Base-by-base conservation (phyloP, 2,329 filamentous ascomycete species). In the Monilinia fructicola region DNA sequence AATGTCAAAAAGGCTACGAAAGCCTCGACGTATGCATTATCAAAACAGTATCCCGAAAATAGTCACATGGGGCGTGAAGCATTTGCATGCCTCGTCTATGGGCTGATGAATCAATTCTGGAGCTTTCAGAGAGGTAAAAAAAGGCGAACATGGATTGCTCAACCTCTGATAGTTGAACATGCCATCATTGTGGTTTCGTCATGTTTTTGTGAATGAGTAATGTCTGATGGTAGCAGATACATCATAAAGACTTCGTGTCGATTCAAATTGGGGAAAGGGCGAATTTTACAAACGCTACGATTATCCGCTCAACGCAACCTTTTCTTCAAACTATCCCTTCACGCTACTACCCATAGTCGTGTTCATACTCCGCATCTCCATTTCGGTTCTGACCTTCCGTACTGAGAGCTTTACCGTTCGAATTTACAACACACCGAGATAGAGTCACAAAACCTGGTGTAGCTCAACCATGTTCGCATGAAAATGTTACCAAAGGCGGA, bases 331-430 rank as follows among this genome's bases (percentile, higher is more conserved):
- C 28, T 26, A 11, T 50, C 23, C 23, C 28, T 60, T 60, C 44
- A 50, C n/a, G 14, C 7, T 23, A 38, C 58, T 26, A 14, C 28
- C 48, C 28, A 35, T 50, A 23, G 21, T 9, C 9, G 48, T 60
- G 10, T 60, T n/a, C 44, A 60, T 38, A 60, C 58, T 60, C 44
- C 58, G 21, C 50, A 50, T 60, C 58, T 60, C 58, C 44, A 60
- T 35, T 50, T n/a, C n/a, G 21, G 38, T 60, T 12, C n/a, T n/a
- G 35, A 38, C 21, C 16, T 50, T 7, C n/a, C n/a, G 23, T 60
- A 23, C 50, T 23, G 44, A 48, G 58, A 40, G 28, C 44, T 31
- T 50, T 50, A 9, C 28, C 21, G 28, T 28, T 61, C 44, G 12
- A 26, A 23, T 50, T 21, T 28, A 44, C 28, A 28, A 12, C 26